Base-by-base conservation (phyloP, 1,139 yeast genomes). In the Pichia sp. region DNA sequence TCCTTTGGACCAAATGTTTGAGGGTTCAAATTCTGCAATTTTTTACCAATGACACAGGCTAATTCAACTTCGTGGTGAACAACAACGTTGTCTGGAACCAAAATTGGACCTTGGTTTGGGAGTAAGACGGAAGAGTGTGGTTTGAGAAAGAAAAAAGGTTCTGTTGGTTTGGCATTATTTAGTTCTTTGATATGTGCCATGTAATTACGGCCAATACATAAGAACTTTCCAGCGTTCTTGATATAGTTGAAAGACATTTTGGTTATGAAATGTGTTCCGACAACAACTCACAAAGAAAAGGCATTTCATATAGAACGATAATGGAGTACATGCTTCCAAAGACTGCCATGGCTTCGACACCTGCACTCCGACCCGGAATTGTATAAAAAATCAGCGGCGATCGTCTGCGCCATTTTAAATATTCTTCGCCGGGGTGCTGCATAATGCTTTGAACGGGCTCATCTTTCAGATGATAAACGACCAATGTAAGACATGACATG, bases 151-250 rank as follows among this genome's bases (percentile, higher is more conserved):
- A 84, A 92, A 56, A 92, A 90, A 7, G 98, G 98, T 55, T 79
- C 84, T 44, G 73, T 71, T 3, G 98, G 97, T 36, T 76, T 72
- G 33, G 75, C 66, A 60, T 88, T 92, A 69, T 86, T 85, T 48
- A 92, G 72, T 64, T 92, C 98, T 54, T 84, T 78, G 62, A 88
- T 85, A 58, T 92, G 98, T 37, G 95, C 97, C 5, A 87, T 95
- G 62, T 88, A 92, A 66, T 92, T 92, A 55, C 99, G 82, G 41
- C 98, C 98, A 53, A 92, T 90, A 65, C 98, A 92, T 38, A 92
- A 75, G 61, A 90, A 79, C 67, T 92, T 92, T 41, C 84, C 73
- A 3, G 94, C 94, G 34, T 69, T 63, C 50, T 76, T 79, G 38
- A 81, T 68, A 60, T 82, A 85, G 37, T 72, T 67, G 58, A 72